These are phyloP conservation scores for Chamaecrista fasciculata DNA, from an alignment of 306 rosid species.

Conservation along the genomic window DNA sequence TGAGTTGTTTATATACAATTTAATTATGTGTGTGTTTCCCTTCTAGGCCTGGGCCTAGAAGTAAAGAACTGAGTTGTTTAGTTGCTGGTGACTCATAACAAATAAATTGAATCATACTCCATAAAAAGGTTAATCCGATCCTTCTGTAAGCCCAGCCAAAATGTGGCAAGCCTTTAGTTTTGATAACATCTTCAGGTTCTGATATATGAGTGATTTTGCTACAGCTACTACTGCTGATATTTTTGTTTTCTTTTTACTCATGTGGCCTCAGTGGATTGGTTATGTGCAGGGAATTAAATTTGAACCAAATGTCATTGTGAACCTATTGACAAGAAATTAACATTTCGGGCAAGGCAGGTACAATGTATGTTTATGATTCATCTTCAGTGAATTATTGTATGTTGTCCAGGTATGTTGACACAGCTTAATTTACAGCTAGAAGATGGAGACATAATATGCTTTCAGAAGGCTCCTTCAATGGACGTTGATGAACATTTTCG, in stretches of 20 bases:
- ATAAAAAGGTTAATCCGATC: not conserved
- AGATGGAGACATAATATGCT: constrained; percentile 92
- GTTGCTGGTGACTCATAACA: not conserved
- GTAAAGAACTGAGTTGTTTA: not conserved
- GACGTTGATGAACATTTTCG: constrained; percentile 58
- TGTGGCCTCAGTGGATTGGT: not conserved
- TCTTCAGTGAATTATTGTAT: constrained; percentile 5
- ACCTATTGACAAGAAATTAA: constrained; percentile 74
- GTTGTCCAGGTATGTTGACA: constrained; percentile 8
- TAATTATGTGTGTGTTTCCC: not conserved
- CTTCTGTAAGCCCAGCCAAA: not conserved
- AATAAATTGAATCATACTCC: not conserved
- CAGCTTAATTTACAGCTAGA: constrained; percentile 57
- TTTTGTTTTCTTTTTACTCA: not conserved
- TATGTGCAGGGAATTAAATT: constrained; percentile 82
- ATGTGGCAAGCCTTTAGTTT: not conserved
- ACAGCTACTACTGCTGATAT: no score
- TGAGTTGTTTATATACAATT: no score
- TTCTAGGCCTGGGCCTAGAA: not conserved
- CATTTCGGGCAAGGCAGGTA: constrained; percentile 85
- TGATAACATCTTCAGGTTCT: not conserved
- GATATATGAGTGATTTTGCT: not conserved
- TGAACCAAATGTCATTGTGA: constrained; percentile 91
- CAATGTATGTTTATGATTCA: constrained; percentile 4
- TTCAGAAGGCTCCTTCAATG: constrained; percentile 61